These are phyloP conservation scores for Salvia miltiorrhiza DNA, from an alignment of 257 asterid species.

Conservation along the genomic window DNA sequence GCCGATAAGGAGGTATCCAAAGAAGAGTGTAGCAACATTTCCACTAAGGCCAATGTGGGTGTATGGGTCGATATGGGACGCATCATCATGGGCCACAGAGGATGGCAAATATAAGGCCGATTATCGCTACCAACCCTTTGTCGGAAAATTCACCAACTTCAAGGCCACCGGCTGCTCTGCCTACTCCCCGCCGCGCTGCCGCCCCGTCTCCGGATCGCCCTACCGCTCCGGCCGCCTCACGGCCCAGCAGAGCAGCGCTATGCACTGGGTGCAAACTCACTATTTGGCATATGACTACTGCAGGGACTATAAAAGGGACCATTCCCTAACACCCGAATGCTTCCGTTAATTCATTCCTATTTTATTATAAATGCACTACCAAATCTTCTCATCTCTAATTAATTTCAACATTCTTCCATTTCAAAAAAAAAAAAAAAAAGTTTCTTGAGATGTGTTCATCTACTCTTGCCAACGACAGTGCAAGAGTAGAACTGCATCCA, in stretches of 20 bases:
- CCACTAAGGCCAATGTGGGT: constrained; percentile 95
- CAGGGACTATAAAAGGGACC: constrained; percentile 71
- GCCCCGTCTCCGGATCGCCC: constrained; percentile 65
- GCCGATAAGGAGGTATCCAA: constrained; percentile 74
- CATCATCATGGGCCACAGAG: constrained; percentile 91
- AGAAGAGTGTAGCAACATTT: constrained; percentile 58
- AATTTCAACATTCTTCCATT: background rate
- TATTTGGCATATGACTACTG: constrained; percentile 71
- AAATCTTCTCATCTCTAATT: background rate
- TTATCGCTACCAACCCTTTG: constrained; percentile 76
- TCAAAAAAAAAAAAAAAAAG: background rate
- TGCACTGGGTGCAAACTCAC: constrained; percentile 76
- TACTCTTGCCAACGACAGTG: constrained; percentile 32
- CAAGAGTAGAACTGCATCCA: constrained; percentile 43
- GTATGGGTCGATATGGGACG: constrained; percentile 96
- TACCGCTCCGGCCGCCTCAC: constrained; percentile 60
- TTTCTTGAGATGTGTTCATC: constrained; percentile 44
- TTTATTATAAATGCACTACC: background rate
- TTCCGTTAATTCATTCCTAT: constrained; percentile 33
- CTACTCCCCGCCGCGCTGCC: constrained; percentile 61
- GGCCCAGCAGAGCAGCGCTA: constrained; percentile 47
- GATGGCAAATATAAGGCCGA: constrained; percentile 77
- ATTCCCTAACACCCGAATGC: constrained; percentile 80
- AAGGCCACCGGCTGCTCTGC: constrained; percentile 87
- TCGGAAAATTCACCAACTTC: constrained; percentile 64